A percentile compares a stretch with the other conserved stretches of the same genome.
These are phyloP conservation scores for Salix purpurea DNA, from an alignment of 345 rosid genomes.

Conservation along the genomic window DNA sequence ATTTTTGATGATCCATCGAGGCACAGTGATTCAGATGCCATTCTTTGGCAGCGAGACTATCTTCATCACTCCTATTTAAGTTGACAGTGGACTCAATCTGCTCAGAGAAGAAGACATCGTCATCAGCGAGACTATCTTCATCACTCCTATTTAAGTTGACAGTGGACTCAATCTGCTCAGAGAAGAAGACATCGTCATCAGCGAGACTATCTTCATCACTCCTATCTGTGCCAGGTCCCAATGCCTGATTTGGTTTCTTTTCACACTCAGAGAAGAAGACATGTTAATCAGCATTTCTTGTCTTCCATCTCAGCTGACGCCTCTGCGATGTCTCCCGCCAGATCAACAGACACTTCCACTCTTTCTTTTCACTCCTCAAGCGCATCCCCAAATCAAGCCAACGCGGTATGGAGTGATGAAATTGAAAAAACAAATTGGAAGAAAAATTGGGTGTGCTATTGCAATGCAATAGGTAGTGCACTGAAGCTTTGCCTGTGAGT, in stretches of 20 bases:
- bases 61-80: slow-evolving; percentile 44
- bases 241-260: slow-evolving; percentile 70
- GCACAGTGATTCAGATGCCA: slow-evolving; percentile 31
- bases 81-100: slow-evolving; percentile 55
- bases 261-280: slow-evolving; percentile 69
- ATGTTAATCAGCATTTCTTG: slow-evolving; percentile 62
- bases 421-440: no score
- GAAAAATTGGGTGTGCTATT: no score
- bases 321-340: slow-evolving; percentile 44
- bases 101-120: slow-evolving; percentile 30
- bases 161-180: slow-evolving; percentile 68
- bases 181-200: not conserved
- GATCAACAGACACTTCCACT: slow-evolving; percentile 62
- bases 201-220: no score
- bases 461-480: no score
- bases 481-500: no score
- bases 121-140: slow-evolving; percentile 37
- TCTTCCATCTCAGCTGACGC: slow-evolving; percentile 58
- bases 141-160: slow-evolving; percentile 40
- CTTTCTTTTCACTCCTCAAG: slow-evolving; percentile 90
- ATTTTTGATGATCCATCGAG: slow-evolving; percentile 21
- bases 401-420: no score
- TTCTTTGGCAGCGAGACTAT: slow-evolving; percentile 28
- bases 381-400: slow-evolving; percentile 51
- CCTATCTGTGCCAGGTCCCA: slow-evolving; percentile 64